Evolutionary conservation across 371 early-diverging fungal species (phyloP).

Genomic region (Mucor racemosus): DNA sequence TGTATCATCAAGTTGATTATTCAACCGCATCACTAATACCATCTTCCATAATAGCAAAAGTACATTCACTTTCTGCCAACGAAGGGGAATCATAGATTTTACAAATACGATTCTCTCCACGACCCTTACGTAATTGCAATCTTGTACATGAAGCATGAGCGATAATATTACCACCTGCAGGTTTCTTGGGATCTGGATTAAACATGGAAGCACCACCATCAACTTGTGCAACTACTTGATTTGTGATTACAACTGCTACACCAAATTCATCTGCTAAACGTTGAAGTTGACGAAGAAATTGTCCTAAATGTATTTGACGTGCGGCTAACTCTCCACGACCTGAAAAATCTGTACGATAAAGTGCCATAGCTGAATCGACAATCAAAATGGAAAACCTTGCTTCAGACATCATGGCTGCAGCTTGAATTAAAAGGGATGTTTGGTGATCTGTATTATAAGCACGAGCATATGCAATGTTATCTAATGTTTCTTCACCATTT

Average conservation of each 20-base stretch:
- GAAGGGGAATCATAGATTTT: constrained; percentile 90
- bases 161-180: constrained; percentile 99
- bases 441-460: constrained; percentile 99
- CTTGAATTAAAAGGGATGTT: constrained; percentile 87
- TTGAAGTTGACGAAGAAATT: constrained; percentile 88
- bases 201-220: constrained; percentile 95
- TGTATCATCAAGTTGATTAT: constrained; percentile 26
- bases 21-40: constrained; percentile 69
- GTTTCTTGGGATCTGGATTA: constrained; percentile 96
- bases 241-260: constrained; percentile 98
- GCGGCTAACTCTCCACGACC: constrained; percentile 98
- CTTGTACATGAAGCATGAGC: constrained; percentile 96
- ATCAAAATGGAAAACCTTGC: constrained; percentile 88
- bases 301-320: constrained; percentile 96
- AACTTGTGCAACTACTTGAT: constrained; percentile 98
- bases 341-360: constrained; percentile 97
- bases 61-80: constrained; percentile 77
- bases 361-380: constrained; percentile 96
- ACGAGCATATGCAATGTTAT: constrained; percentile 96
- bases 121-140: constrained; percentile 80
- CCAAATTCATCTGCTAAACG: constrained; percentile 98
- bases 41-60: constrained; percentile 66
- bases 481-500: constrained; percentile 88
- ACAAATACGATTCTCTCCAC: constrained; percentile 82
- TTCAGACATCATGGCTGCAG: constrained; percentile 97